phyloP scores from a whole-genome alignment of 768 basidiomycete genomes.

The Rhodotorula graminis region DNA sequence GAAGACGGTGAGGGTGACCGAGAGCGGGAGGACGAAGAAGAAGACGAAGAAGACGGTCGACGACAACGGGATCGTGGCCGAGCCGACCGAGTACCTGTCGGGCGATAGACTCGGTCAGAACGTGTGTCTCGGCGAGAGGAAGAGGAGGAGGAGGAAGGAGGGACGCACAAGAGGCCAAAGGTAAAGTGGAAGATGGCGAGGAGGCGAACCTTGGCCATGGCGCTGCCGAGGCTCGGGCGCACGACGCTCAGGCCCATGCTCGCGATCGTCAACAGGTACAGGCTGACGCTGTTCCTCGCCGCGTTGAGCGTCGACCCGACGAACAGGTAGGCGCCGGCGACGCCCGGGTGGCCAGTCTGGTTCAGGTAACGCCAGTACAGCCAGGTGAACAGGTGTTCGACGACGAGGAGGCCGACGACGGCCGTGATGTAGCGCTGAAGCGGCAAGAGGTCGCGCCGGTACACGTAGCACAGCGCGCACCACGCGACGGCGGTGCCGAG shows the following conservation, averaged over 20 bases:
- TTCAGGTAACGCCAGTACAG: conserved; percentile 95
- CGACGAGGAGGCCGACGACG: conserved; percentile 73
- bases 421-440: conserved; percentile 91
- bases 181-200: conserved; percentile 81
- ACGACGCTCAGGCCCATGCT: conserved; percentile 89
- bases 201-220: conserved; percentile 76
- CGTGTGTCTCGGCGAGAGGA: conserved; percentile 42
- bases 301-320: conserved; percentile 95
- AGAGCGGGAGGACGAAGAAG: conserved; percentile 86
- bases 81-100: conserved; percentile 79
- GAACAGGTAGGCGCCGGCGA: conserved; percentile 81
- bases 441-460: conserved; percentile 76
- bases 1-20: conserved; percentile 92
- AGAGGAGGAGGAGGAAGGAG: neutral
- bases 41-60: conserved; percentile 75
- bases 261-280: conserved; percentile 91
- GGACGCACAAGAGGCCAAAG: conserved; percentile 69
- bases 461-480: conserved; percentile 76
- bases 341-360: conserved; percentile 56
- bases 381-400: conserved; percentile 87
- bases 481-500: conserved; percentile 62
- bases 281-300: conserved; percentile 74
- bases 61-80: conserved; percentile 86
- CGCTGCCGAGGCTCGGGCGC: conserved; percentile 73
- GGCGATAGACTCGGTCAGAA: conserved; percentile 47